Evolutionary conservation across 1,284 basidiomycete genomes (phyloP), one percentile per base, ranked within the genome.

Genomic region (Pseudozyma pruni): DNA sequence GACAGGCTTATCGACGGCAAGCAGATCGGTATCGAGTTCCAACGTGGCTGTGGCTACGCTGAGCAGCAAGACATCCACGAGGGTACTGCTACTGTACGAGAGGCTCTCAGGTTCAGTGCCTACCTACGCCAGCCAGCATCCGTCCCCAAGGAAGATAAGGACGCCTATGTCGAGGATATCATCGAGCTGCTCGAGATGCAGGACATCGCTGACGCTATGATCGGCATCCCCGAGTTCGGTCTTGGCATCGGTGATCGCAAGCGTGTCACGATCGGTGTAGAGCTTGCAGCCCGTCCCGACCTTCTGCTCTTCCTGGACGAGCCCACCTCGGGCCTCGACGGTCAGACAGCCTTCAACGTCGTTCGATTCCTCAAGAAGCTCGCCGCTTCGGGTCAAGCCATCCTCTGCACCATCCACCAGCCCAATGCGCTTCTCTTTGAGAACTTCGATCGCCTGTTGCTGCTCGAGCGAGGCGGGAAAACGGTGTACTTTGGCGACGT

Each of bases 1-100:
- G 88, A 91, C 40, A 86, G 89, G 51, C 87, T 92, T 42, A 89
- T 95, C 71, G 89, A 92, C 66, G 93, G 92, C 0, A 86, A 88
- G 41, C 83, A 85, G 8, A 86, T 91, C 32, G 90, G 90, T 1
- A 72, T 83, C 13, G 90, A 91, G 68, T 94, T 94, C 86, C 88
- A 90, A 76, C 84, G 87, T 54, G 85, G 85, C 33, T 87, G 86
- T 35, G 87, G 85, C 45, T 80, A 76, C 42, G 91, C 90, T 31
- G 90, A 93, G 78, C 92, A 93, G 83, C 89, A 90, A 87, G 92
- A 94, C 75, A 71, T 81, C 34, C 93, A 94, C 81, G 91, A 93
- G 83, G 89, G 88, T 62, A 92, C 90, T 8, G 88, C 91, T 3
- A 87, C 89, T 7, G 92, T 95, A 7, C 87, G 91, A 23, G 93